phyloP scores from a whole-genome alignment of 257 asterid genomes.

The Penstemon eatonii region DNA sequence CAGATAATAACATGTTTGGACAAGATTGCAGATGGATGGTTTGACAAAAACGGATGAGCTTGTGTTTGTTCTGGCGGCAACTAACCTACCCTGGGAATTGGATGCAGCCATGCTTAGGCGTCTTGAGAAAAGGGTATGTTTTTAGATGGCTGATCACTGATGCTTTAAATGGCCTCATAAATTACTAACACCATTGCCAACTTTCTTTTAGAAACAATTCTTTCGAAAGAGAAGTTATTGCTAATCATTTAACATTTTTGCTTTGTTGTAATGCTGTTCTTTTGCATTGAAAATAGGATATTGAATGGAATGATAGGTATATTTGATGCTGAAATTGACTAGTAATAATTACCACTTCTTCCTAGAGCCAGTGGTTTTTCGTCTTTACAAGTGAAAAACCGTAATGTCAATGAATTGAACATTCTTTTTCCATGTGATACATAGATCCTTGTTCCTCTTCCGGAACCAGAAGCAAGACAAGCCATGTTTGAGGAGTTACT shows the following conservation, averaged over 20 bases:
- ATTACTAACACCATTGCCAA: background rate
- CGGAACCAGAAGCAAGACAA: conserved; percentile 90
- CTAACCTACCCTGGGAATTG: conserved; percentile 99
- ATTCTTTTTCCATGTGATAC: conserved; percentile 26
- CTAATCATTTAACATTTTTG: background rate
- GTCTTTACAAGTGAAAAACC: background rate
- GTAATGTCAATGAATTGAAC: conserved; percentile 7
- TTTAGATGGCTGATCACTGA: conserved; percentile 1
- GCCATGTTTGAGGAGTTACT: conserved; percentile 85
- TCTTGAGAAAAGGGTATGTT: conserved; percentile 88
- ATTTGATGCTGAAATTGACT: background rate
- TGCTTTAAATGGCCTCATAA: background rate
- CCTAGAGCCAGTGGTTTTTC: background rate
- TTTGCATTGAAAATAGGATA: background rate
- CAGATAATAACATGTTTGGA: conserved; percentile 32
- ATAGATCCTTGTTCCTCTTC: conserved; percentile 95
- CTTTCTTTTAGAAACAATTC: background rate
- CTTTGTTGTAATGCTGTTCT: background rate
- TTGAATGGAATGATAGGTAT: too few species aligned
- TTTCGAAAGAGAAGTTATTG: background rate
- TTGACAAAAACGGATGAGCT: conserved; percentile 89
- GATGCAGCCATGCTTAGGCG: conserved; percentile 99
- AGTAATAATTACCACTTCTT: background rate
- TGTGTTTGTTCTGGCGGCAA: conserved; percentile 97
- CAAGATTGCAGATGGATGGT: conserved; percentile 95